phyloP scores from a whole-genome alignment of 352 stramenopile species.

The Peronosclerospora sorghi region DNA sequence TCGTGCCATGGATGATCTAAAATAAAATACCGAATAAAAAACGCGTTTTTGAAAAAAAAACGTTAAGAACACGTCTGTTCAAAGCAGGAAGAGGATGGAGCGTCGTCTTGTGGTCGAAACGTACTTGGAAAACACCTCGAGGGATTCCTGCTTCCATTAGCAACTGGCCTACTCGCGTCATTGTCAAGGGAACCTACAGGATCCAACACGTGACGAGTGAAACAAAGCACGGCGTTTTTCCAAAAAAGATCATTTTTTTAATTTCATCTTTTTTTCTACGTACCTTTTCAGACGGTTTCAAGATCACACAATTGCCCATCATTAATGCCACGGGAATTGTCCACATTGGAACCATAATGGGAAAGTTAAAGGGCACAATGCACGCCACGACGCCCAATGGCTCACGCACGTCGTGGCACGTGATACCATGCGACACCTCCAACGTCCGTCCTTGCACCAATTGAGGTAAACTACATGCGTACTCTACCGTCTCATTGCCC shows the following conservation, averaged over 20 bases:
- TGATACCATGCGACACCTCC: slow-evolving; percentile 83
- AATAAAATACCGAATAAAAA: not conserved
- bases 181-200: slow-evolving; percentile 81
- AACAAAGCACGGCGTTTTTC: too few relatives aligned
- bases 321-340: slow-evolving; percentile 95
- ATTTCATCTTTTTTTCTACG: not conserved
- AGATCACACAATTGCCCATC: slow-evolving; percentile 93
- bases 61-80: not conserved
- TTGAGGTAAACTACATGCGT: slow-evolving; percentile 89
- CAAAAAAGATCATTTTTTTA: not conserved
- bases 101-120: not conserved
- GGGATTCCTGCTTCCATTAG: slow-evolving; percentile 89
- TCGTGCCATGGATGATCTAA: slow-evolving; percentile 91
- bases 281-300: slow-evolving; percentile 97
- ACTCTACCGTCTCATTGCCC: slow-evolving; percentile 97
- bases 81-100: not conserved
- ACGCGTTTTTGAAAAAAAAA: not conserved
- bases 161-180: slow-evolving; percentile 82
- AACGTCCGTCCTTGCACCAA: slow-evolving; percentile 84
- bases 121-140: slow-evolving; percentile 87
- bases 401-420: slow-evolving; percentile 88
- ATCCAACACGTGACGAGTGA: too few relatives aligned
- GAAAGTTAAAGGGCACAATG: slow-evolving; percentile 96
- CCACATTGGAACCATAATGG: slow-evolving; percentile 97
- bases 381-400: slow-evolving; percentile 88